A percentile compares a stretch with the other conserved stretches of the same genome.
phyloP scores from a whole-genome alignment of 768 basidiomycete genomes.

The Lepiota brunneoincarnata region DNA sequence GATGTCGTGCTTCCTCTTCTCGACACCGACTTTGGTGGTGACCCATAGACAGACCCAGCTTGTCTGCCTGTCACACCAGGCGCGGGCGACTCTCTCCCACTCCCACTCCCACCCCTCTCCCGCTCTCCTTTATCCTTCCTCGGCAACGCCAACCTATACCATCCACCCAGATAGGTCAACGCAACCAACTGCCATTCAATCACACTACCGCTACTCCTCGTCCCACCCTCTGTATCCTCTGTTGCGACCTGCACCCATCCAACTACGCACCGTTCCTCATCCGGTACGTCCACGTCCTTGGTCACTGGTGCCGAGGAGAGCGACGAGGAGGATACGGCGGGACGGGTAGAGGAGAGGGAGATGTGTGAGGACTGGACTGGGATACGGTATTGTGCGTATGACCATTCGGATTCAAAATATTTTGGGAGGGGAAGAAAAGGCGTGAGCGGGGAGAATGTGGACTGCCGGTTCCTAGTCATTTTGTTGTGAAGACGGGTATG shows the following conservation, averaged over 20 bases:
- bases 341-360: slow-evolving; percentile 58
- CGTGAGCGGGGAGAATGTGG: slow-evolving; percentile 74
- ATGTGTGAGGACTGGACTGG: slow-evolving; percentile 83
- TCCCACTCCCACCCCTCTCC: slow-evolving; percentile 45
- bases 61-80: slow-evolving; percentile 83
- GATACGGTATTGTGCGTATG: slow-evolving; percentile 89
- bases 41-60: slow-evolving; percentile 21
- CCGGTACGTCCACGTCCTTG: slow-evolving; percentile 49
- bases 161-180: slow-evolving; percentile 86
- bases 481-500: slow-evolving; percentile 5
- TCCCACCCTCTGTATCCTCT: slow-evolving; percentile 24
- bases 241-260: slow-evolving; percentile 72
- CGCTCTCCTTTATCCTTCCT: slow-evolving; percentile 47
- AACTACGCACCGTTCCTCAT: slow-evolving; percentile 83
- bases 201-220: slow-evolving; percentile 18
- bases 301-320: slow-evolving; percentile 41
- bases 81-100: slow-evolving; percentile 67
- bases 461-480: slow-evolving; percentile 71
- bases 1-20: slow-evolving; percentile 58
- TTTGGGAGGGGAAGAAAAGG: slow-evolving; percentile 82
- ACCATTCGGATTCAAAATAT: slow-evolving; percentile 96
- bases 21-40: slow-evolving; percentile 39
- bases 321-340: slow-evolving; percentile 24
- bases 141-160: slow-evolving; percentile 81
- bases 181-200: slow-evolving; percentile 77